Percentiles rank a stretch among this genome's conserved stretches.
phyloP scores from a whole-genome alignment of 257 asterid genomes.

The Solanum pennellii region DNA sequence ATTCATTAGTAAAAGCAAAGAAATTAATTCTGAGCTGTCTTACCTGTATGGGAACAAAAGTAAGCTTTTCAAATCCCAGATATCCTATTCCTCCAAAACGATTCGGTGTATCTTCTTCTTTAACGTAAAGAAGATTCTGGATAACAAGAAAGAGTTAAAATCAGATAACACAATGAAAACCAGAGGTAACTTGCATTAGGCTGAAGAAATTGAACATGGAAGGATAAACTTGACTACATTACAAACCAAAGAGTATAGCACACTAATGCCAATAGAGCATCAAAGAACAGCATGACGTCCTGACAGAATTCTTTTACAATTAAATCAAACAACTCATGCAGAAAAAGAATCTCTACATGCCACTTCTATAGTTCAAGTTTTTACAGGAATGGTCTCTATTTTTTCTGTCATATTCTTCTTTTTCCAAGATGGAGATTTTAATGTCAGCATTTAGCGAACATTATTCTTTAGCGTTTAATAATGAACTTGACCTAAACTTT shows the following conservation, averaged over 20 bases:
- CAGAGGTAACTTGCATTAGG: not conserved
- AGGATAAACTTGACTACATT: not conserved
- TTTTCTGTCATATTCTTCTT: not conserved
- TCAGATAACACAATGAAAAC: not conserved
- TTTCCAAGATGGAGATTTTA: not conserved
- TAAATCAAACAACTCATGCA: not conserved
- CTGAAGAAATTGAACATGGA: not conserved
- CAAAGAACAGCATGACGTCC: not conserved
- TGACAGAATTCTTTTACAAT: not conserved
- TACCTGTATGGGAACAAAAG: conserved; percentile 96
- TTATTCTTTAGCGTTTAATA: not conserved
- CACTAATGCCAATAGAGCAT: not conserved
- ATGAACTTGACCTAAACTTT: not conserved
- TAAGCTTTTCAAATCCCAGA: conserved; percentile 88
- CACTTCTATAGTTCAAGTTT: not conserved
- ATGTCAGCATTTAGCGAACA: not conserved
- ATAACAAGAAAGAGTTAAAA: conserved; percentile 10
- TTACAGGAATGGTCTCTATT: not conserved
- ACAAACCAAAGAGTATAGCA: not conserved
- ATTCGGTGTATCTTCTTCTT: conserved; percentile 65
- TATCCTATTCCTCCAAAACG: conserved; percentile 82
- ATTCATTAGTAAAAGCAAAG: not conserved
- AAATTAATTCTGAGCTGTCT: not conserved
- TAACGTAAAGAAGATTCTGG: conserved; percentile 85
- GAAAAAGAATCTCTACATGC: not conserved